Percentiles rank a stretch among this genome's conserved stretches.
Evolutionary conservation across 2,329 filamentous ascomycete species (phyloP).

Genomic region (Neofusicoccum umdonicola): DNA sequence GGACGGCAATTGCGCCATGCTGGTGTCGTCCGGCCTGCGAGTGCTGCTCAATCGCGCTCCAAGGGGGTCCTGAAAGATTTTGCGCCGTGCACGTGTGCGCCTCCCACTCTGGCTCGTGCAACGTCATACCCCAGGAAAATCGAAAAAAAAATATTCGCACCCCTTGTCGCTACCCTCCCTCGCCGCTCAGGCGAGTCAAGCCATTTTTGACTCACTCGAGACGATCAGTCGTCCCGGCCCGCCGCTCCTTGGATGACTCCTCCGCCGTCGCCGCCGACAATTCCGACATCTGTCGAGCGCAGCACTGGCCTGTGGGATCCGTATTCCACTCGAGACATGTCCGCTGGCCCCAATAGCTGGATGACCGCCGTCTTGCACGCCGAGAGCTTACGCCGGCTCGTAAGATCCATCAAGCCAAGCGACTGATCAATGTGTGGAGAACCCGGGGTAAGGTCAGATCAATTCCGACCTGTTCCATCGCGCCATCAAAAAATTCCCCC

Average conservation of each 20-base stretch:
- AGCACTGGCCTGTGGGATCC: neutral
- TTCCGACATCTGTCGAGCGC: neutral
- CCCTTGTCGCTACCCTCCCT: neutral
- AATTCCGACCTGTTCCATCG: conserved; percentile 4
- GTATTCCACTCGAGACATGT: neutral
- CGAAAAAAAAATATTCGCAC: conserved; percentile 9
- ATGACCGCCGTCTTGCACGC: neutral
- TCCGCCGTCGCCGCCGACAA: neutral
- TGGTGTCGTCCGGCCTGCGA: neutral
- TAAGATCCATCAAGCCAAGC: neutral
- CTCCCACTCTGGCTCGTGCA: neutral
- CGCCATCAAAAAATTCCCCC: neutral
- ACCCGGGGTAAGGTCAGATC: conserved; percentile 4
- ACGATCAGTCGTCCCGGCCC: neutral
- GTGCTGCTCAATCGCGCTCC: neutral
- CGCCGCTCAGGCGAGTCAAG: neutral
- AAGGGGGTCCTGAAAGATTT: neutral
- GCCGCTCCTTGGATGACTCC: conserved; percentile 1
- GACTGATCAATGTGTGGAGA: conserved; percentile 11
- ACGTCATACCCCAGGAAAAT: conserved; percentile 9
- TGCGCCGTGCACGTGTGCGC: conserved; percentile 5
- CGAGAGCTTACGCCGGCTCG: neutral
- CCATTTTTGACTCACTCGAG: conserved; percentile 1
- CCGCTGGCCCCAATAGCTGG: neutral
- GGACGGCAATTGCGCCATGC: neutral